A percentile compares a stretch with the other conserved stretches of the same genome.
Conservation (phyloP, 768 basidiomycete genomes). For the Leccinum boreale region DNA sequence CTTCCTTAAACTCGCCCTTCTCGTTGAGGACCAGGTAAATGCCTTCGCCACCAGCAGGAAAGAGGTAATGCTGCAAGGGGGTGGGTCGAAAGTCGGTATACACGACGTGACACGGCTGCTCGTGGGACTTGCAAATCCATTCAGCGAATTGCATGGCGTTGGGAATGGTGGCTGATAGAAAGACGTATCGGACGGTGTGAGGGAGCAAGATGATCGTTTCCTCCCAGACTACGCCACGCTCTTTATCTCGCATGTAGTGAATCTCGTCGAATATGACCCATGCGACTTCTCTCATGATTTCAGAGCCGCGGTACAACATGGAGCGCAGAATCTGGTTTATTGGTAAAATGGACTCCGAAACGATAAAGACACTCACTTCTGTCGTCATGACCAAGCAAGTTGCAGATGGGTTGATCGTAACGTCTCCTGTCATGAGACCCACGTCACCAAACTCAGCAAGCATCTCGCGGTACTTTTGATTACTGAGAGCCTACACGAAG, state of each 20-base stretch:
- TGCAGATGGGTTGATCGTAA: constrained; percentile 96
- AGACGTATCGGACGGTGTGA: constrained; percentile 94
- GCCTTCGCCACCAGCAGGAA: constrained; percentile 94
- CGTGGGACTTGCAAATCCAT: constrained; percentile 97
- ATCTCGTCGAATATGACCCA: constrained; percentile 99
- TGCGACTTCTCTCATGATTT: constrained; percentile 99
- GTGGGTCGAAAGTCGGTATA: constrained; percentile 99
- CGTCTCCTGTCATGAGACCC: constrained; percentile 98
- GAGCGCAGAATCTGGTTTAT: constrained; percentile 83
- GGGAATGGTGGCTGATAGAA: constrained; percentile 97
- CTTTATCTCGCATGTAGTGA: constrained; percentile 99
- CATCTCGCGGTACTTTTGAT: constrained; percentile 99
- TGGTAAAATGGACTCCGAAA: not conserved
- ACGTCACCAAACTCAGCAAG: constrained; percentile 96
- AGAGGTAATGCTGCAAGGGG: constrained; percentile 96
- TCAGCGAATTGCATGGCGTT: constrained; percentile 99
- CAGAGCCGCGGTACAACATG: constrained; percentile 97
- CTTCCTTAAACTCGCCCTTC: constrained; percentile 94
- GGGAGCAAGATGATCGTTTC: constrained; percentile 97
- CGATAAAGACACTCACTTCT: constrained; percentile 53
- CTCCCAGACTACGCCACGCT: constrained; percentile 99
- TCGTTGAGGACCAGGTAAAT: constrained; percentile 99
- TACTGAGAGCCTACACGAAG: constrained; percentile 79
- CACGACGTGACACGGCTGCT: constrained; percentile 98
- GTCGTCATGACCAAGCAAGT: constrained; percentile 99